Conservation (phyloP, 2,329 filamentous ascomycete genomes). For the Colletotrichum limetticola region DNA sequence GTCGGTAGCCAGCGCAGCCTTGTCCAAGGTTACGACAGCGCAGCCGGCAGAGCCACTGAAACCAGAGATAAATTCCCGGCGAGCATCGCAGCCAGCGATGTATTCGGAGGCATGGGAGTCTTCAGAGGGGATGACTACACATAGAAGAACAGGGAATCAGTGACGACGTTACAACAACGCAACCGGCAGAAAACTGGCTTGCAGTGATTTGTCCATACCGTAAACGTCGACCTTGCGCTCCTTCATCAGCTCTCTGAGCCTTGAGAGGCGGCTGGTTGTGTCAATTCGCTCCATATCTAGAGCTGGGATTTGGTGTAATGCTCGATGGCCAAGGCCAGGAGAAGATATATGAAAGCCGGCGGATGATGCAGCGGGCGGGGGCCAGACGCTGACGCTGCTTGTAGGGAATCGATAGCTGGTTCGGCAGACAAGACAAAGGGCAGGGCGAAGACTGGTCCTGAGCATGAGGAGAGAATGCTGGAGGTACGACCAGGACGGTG, state of each 20-base stretch:
- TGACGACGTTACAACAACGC: conserved; percentile 36
- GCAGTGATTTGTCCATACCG: conserved; percentile 64
- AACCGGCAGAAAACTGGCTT: background rate
- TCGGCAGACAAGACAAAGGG: background rate
- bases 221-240: conserved; percentile 90
- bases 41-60: conserved; percentile 96
- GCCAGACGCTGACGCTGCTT: background rate
- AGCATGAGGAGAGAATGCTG: conserved; percentile 1
- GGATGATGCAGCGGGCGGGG: background rate
- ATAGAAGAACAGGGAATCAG: conserved; percentile 46
- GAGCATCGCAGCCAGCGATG: conserved; percentile 93
- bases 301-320: conserved; percentile 19
- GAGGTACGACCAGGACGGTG: background rate
- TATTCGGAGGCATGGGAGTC: conserved; percentile 98
- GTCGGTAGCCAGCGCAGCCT: conserved; percentile 92
- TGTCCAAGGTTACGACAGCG: conserved; percentile 85
- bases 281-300: conserved; percentile 79
- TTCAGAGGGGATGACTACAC: conserved; percentile 90
- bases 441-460: conserved; percentile 10
- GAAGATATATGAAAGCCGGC: background rate
- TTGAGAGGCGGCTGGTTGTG: conserved; percentile 79
- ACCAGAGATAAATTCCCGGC: conserved; percentile 90
- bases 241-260: conserved; percentile 87
- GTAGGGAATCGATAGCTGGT: background rate
- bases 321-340: conserved; percentile 11